Percentiles rank a stretch among this genome's conserved stretches.
These are phyloP conservation scores for Mycena sp. DNA, from an alignment of 1,284 basidiomycete species.

Conservation along the genomic window DNA sequence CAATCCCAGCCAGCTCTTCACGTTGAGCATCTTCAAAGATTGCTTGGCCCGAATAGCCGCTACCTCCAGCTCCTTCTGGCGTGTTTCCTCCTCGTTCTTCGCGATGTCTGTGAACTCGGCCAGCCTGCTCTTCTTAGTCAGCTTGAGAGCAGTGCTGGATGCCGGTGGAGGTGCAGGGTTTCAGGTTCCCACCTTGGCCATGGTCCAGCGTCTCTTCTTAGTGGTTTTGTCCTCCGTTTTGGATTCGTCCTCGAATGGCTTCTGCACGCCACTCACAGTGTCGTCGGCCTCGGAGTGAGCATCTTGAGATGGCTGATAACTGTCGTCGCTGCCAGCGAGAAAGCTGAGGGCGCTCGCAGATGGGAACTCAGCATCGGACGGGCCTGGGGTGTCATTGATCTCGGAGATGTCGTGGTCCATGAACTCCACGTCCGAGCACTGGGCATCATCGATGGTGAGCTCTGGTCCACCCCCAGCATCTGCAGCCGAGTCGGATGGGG, in stretches of 20 bases:
- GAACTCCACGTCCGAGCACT: background rate
- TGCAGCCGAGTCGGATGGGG: constrained; percentile 1
- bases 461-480: background rate
- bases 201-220: background rate
- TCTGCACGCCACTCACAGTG: background rate
- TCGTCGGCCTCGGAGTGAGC: background rate
- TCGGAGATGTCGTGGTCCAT: background rate
- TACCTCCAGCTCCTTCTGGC: constrained; percentile 5
- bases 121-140: constrained; percentile 1
- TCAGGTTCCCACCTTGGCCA: background rate
- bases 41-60: background rate
- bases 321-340: background rate
- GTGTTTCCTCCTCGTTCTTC: constrained; percentile 4
- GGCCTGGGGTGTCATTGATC: no score
- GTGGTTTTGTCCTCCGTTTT: background rate
- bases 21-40: background rate
- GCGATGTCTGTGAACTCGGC: background rate
- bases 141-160: background rate
- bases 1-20: background rate
- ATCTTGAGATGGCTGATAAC: background rate
- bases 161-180: background rate
- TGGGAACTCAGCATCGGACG: background rate
- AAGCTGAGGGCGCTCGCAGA: no score
- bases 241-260: background rate
- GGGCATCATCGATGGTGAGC: background rate